Percentiles rank a stretch among this genome's conserved stretches.
Evolutionary conservation across 257 asterid genomes (phyloP).

Genomic region (Solanum paucissectum): DNA sequence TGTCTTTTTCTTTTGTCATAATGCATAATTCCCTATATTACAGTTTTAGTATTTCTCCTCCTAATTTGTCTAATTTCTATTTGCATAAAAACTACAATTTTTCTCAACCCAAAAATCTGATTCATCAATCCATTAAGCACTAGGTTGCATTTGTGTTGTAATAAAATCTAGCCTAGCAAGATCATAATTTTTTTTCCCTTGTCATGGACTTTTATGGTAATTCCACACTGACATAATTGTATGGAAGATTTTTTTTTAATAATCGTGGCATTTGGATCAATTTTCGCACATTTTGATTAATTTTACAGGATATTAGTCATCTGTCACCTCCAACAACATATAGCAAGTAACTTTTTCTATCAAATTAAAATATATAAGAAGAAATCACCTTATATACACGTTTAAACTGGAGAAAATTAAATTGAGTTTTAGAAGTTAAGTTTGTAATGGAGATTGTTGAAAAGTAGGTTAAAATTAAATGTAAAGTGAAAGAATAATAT

Average conservation of each 20-base stretch:
- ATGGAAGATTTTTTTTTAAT: not conserved
- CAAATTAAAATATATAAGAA: not conserved
- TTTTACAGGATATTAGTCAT: not conserved
- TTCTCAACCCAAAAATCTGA: not conserved
- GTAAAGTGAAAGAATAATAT: not conserved
- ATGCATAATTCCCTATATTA: not conserved
- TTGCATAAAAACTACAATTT: not conserved
- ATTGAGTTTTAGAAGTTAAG: not conserved
- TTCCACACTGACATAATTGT: not conserved
- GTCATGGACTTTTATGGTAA: not conserved
- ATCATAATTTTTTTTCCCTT: not conserved
- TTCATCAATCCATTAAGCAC: not conserved
- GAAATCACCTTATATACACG: not conserved
- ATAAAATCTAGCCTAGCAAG: not conserved
- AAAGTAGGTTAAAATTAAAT: not conserved
- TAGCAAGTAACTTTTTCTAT: not conserved
- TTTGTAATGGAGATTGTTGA: not conserved
- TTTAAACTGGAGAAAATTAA: not conserved
- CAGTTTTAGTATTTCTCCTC: not conserved
- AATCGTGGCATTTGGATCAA: accelerated
- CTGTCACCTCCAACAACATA: not conserved
- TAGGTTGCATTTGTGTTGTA: not conserved
- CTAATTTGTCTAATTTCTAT: not conserved
- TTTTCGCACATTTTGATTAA: not conserved
- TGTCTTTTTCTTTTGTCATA: not conserved